These are phyloP conservation scores for Entophlyctis luteolus DNA, from an alignment of 192 early-diverging fungal genomes.

Conservation along the genomic window DNA sequence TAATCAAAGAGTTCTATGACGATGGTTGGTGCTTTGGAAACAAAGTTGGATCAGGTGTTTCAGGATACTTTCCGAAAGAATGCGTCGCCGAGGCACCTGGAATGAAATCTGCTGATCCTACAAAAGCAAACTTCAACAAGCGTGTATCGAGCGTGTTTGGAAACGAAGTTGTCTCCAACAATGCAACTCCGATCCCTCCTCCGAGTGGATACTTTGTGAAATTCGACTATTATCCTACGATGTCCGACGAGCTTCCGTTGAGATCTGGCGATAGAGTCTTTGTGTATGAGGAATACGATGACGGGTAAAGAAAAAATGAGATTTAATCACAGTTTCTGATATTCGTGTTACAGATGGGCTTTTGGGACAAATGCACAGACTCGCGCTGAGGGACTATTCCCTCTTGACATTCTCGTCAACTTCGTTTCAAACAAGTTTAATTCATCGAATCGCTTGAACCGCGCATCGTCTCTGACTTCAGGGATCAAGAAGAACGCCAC, in stretches of 20 bases:
- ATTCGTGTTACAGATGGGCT: slow-evolving; percentile 24
- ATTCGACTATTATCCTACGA: slow-evolving; percentile 12
- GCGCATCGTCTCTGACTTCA: neutral
- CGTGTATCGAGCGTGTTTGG: slow-evolving; percentile 20
- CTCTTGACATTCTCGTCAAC: slow-evolving; percentile 2
- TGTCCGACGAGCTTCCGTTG: slow-evolving; percentile 11
- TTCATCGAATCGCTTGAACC: neutral
- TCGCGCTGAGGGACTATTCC: slow-evolving; percentile 6
- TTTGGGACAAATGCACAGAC: slow-evolving; percentile 17
- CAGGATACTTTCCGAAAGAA: neutral
- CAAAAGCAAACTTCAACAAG: slow-evolving; percentile 6
- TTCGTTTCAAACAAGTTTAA: neutral
- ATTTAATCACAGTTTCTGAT: too few species aligned
- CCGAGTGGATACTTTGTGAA: neutral
- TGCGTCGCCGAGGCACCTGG: neutral
- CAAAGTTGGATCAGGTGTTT: neutral
- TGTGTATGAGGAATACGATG: slow-evolving; percentile 26
- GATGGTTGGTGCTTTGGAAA: slow-evolving; percentile 19
- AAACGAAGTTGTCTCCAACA: neutral
- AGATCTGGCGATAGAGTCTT: slow-evolving; percentile 12
- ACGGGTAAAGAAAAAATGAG: too few species aligned
- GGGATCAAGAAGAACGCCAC: neutral
- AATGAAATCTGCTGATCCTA: neutral
- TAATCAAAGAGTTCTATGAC: neutral
- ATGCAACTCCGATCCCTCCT: too few species aligned